Percentiles rank a stretch among this genome's conserved stretches.
Conservation (phyloP, 495 filamentous ascomycete genomes). For the Aspergillus nanangensis region DNA sequence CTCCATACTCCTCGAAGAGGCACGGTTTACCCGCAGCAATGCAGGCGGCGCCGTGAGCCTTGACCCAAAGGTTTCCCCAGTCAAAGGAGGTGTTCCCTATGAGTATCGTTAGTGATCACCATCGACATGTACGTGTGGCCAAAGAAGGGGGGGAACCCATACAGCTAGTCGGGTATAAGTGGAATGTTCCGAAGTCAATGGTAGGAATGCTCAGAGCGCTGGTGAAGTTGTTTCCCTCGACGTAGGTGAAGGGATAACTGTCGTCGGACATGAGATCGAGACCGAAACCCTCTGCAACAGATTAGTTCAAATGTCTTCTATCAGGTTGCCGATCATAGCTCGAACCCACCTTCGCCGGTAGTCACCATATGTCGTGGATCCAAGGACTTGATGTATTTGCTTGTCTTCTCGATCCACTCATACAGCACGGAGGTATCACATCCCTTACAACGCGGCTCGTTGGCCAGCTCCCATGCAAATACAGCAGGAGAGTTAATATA, state of each 20-base stretch:
- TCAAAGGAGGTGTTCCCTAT: constrained; percentile 35
- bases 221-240: constrained; percentile 62
- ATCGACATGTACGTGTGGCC: no score
- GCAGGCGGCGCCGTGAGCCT: constrained; percentile 53
- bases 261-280: constrained; percentile 35
- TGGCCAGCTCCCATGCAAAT: constrained; percentile 71
- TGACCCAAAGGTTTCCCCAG: constrained; percentile 57
- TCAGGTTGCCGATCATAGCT: background rate
- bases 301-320: background rate
- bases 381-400: constrained; percentile 60
- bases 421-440: constrained; percentile 55
- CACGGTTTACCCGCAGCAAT: constrained; percentile 58
- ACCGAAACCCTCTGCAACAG: constrained; percentile 33
- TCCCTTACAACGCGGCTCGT: constrained; percentile 64
- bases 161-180: constrained; percentile 57
- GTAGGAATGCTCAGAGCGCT: constrained; percentile 51
- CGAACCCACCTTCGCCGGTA: constrained; percentile 47
- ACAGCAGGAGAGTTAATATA: constrained; percentile 54
- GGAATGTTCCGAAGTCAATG: constrained; percentile 65
- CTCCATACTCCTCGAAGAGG: constrained; percentile 65
- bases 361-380: constrained; percentile 63
- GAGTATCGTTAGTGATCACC: constrained; percentile 5
- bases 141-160: constrained; percentile 36
- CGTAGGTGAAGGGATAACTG: constrained; percentile 54
- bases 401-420: constrained; percentile 57